Evolutionary conservation across 805 yeast genomes (phyloP).

Genomic region (Candida coleopterorum): DNA sequence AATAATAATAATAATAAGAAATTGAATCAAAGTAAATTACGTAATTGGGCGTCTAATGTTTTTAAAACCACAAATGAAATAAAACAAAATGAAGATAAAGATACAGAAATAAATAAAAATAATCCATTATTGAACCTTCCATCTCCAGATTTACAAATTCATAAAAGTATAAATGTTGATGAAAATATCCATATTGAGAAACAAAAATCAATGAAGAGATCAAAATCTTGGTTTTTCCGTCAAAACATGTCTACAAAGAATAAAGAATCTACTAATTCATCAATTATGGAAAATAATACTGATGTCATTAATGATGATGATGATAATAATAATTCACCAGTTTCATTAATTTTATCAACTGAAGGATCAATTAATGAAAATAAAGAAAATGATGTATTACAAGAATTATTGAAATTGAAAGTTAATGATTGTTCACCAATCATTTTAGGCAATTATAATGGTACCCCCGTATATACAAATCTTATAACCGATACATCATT

Average conservation of each 20-base stretch:
- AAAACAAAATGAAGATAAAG: not conserved
- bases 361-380: not conserved
- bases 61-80: not conserved
- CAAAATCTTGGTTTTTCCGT: slow-evolving; percentile 2
- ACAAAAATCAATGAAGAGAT: not conserved
- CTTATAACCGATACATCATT: not conserved
- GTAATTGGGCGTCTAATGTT: not conserved
- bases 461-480: slow-evolving; percentile 1
- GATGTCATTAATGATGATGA: not conserved
- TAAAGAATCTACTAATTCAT: no score
- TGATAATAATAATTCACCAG: not conserved
- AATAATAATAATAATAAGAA: not conserved
- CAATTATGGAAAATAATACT: not conserved
- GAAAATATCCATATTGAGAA: not conserved
- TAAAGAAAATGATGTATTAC: not conserved
- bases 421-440: slow-evolving; percentile 3
- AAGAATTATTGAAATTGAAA: not conserved
- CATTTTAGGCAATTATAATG: slow-evolving; percentile 4
- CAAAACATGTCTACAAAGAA: no score
- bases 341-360: not conserved
- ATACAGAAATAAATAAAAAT: not conserved
- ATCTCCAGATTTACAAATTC: not conserved
- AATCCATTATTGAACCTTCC: slow-evolving; percentile 1
- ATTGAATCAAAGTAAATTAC: not conserved
- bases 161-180: not conserved